phyloP scores from a whole-genome alignment of 148 eudicot species.

The Nyssa sinensis region DNA sequence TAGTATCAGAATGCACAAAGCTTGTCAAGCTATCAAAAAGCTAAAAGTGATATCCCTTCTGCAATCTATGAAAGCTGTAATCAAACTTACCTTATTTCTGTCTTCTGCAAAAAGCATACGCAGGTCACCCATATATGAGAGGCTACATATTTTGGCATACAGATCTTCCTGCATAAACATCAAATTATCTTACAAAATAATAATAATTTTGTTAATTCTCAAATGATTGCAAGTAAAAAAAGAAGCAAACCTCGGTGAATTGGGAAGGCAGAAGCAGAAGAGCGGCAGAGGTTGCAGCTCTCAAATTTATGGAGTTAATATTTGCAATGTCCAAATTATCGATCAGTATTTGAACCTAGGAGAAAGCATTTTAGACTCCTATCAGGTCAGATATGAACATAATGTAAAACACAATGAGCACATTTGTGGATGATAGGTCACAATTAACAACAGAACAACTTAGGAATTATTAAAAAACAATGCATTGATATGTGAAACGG shows the following conservation, averaged over 20 bases:
- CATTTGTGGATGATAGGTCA: constrained; percentile 6
- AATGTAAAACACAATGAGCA: background rate
- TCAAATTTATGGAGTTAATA: constrained; percentile 60
- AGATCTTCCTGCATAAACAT: constrained; percentile 60
- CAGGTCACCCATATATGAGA: constrained; percentile 89
- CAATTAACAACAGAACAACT: background rate
- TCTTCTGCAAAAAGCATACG: constrained; percentile 98
- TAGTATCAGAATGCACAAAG: background rate
- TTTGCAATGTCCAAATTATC: constrained; percentile 60
- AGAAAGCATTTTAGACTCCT: background rate
- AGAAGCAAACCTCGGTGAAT: constrained; percentile 66
- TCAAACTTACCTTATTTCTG: constrained; percentile 66
- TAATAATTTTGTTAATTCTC: background rate
- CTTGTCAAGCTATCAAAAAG: background rate
- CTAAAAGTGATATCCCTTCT: background rate
- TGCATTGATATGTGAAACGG: background rate
- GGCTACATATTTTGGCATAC: constrained; percentile 82
- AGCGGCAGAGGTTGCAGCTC: constrained; percentile 88
- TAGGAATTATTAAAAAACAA: background rate
- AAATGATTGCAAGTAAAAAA: constrained; percentile 13
- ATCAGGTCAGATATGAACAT: background rate
- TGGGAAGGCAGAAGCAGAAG: constrained; percentile 69
- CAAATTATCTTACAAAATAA: constrained; percentile 10
- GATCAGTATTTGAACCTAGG: constrained; percentile 63
- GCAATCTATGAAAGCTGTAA: background rate